Conservation (phyloP, 768 basidiomycete species). For the Pholiota microspora region DNA sequence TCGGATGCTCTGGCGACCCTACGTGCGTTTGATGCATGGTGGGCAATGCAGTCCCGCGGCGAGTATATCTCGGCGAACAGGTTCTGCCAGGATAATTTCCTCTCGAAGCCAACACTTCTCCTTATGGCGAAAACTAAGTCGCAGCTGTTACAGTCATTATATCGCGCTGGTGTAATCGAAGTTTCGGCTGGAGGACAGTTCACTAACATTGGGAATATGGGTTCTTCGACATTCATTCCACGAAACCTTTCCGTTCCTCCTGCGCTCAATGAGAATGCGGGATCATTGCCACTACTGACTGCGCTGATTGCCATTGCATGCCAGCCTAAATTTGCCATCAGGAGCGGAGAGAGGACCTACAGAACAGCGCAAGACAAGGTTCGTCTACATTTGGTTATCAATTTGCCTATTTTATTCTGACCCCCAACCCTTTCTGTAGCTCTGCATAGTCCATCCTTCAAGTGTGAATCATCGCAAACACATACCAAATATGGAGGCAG, state of each 20-base stretch:
- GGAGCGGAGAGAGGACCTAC: slow-evolving; percentile 62
- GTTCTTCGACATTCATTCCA: slow-evolving; percentile 3
- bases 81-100: slow-evolving; percentile 85
- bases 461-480: slow-evolving; percentile 78
- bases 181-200: slow-evolving; percentile 68
- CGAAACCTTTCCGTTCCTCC: slow-evolving; percentile 50
- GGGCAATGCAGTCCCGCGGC: slow-evolving; percentile 62
- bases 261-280: slow-evolving; percentile 68
- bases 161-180: slow-evolving; percentile 78
- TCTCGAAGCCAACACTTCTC: slow-evolving; percentile 81
- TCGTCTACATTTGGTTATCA: slow-evolving; percentile 13
- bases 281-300: slow-evolving; percentile 73
- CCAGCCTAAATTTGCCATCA: slow-evolving; percentile 89
- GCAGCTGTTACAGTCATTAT: slow-evolving; percentile 75
- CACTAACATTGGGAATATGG: slow-evolving; percentile 19
- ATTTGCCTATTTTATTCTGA: too few relatives aligned
- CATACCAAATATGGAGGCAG: background rate
- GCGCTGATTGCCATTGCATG: slow-evolving; percentile 83
- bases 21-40: slow-evolving; percentile 83
- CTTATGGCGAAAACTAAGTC: slow-evolving; percentile 78
- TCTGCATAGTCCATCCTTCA: slow-evolving; percentile 76
- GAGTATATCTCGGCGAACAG: slow-evolving; percentile 64
- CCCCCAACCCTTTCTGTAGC: too few relatives aligned
- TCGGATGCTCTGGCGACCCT: slow-evolving; percentile 83
- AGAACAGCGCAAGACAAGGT: slow-evolving; percentile 87